Evolutionary conservation across 257 asterid genomes (phyloP).

Genomic region (Gentiana macrophylla): DNA sequence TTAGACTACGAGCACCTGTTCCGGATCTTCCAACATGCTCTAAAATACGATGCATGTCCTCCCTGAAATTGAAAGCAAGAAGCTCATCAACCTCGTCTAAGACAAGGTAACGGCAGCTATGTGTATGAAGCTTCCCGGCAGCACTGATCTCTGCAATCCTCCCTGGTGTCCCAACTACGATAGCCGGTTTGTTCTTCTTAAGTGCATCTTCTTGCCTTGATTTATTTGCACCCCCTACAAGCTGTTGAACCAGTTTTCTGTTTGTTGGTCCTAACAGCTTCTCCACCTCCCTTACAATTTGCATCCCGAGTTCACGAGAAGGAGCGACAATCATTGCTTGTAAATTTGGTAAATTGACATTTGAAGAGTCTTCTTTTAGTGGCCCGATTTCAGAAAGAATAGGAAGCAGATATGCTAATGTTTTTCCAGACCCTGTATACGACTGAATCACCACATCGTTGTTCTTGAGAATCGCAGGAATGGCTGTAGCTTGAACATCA

Average conservation of each 20-base stretch:
- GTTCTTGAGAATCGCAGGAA: conserved; percentile 64
- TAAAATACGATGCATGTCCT: conserved; percentile 80
- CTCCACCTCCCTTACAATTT: conserved; percentile 90
- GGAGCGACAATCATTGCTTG: conserved; percentile 97
- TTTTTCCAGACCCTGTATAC: conserved; percentile 96
- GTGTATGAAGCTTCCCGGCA: conserved; percentile 90
- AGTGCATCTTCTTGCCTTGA: conserved; percentile 96
- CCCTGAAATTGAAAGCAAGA: conserved; percentile 79
- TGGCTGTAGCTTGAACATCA: conserved; percentile 90
- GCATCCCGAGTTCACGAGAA: conserved; percentile 98
- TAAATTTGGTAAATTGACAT: conserved; percentile 25
- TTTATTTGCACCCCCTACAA: conserved; percentile 95
- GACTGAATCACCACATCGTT: conserved; percentile 90
- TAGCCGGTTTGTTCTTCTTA: conserved; percentile 73
- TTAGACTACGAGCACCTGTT: conserved; percentile 22
- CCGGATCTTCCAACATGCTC: conserved; percentile 86
- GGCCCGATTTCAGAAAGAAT: conserved; percentile 65
- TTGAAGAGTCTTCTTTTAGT: conserved; percentile 27
- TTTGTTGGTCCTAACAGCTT: conserved; percentile 76
- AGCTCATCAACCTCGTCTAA: conserved; percentile 95
- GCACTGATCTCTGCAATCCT: conserved; percentile 89
- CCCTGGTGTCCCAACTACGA: conserved; percentile 95
- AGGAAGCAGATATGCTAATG: conserved; percentile 94
- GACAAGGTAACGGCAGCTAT: conserved; percentile 65
- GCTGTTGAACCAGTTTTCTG: conserved; percentile 84